Base-by-base conservation (phyloP, 257 asterid genomes). In the Forsythia viridissima region DNA sequence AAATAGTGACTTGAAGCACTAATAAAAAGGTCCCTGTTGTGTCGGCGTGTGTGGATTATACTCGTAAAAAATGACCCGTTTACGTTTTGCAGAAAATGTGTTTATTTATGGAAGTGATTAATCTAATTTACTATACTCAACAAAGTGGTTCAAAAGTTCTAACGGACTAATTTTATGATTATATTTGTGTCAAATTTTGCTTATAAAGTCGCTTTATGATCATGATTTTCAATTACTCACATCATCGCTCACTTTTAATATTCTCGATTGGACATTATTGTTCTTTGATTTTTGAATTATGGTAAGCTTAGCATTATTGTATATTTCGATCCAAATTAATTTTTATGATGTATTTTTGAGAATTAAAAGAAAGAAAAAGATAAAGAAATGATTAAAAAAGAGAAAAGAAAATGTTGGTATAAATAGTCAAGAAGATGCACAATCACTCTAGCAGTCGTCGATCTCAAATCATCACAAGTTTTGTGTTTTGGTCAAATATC, bases 1-100 rank as follows among this genome's bases (percentile, higher is more conserved):
- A 71, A 48, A 65, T 44, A 10, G 36, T 69, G 77, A 77, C n/a
- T 59, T 73, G 70, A 77, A 36, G 24, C 80, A 67, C 83, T 73
- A 12, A 72, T 48, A 67, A 69, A 24, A 55, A 59, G 34, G 69
- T 5, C 37, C 71, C 15, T 20, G 0, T 55, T 42, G 70, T 8
- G 65, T 42, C 3, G 11, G 70, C 67, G 10, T 67, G 48, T 73
- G 85, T 82, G 65, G 21, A n/a, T 18, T 18, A 18, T 18, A 8
- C 30, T 9, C 73, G 71, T 70, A 1, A 73, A 20, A 38, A 36
- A 41, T 2, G 44, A 67, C 52, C 74, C 12, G 21, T 55, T 74
- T 59, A 18, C 21, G 21, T 18, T 59, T 40, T 3, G 46, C 34
- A 13, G 11, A 6, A 5, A 24, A 51, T 34, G 4, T 55, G 39